Base-by-base conservation (phyloP, 2,329 filamentous ascomycete genomes). In the Colletotrichum navitas region DNA sequence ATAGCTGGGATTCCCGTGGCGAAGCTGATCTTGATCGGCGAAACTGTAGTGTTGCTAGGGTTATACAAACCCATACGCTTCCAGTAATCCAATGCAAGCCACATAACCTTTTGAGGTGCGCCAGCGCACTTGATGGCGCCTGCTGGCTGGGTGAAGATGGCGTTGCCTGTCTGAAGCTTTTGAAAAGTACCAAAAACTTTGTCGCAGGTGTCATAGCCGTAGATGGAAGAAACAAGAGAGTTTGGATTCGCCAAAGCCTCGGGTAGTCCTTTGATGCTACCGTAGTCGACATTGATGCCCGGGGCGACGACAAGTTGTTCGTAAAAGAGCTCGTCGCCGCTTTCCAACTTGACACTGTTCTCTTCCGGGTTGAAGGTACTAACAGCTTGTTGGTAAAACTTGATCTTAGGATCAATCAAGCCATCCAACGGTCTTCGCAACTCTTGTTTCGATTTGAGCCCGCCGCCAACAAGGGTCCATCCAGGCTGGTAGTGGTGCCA, bases 401-500 rank as follows among this genome's bases (percentile, higher is more conserved):
- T 87, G 73, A 92, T 79, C 76, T 89, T 89, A n/a, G 87, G 78
- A 74, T 91, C 85, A 10, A 92, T 79, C 60, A 92, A 77, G 59
- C 80, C 80, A 5, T 81, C 75, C 49, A 91, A 77, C 1, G 86
- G 86, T 67, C 81, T 79, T 58, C 85, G 85, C 67, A 92, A 80
- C 32, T 90, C 85, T 73, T 90, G 82, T 77, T 89, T 90, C 58
- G 83, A 85, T 79, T 92, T 92, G 49, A 92, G 83, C 4, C 90
- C 90, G 49, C 88, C 90, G 54, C 90, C 90, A 2, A 92, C 90
- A 1, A 92, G 83, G 2, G 91, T 92, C 90, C 90, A 92, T 65
- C 90, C 90, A 1, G 90, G 89, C 61, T 92, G 90, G 78, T 92
- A 92, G 80, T 92, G 85, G 77, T 92, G 90, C 84, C 85, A 90